Evolutionary conservation across 1,139 yeast species (phyloP).

Genomic region (Lodderomyces orthopsilosis): DNA sequence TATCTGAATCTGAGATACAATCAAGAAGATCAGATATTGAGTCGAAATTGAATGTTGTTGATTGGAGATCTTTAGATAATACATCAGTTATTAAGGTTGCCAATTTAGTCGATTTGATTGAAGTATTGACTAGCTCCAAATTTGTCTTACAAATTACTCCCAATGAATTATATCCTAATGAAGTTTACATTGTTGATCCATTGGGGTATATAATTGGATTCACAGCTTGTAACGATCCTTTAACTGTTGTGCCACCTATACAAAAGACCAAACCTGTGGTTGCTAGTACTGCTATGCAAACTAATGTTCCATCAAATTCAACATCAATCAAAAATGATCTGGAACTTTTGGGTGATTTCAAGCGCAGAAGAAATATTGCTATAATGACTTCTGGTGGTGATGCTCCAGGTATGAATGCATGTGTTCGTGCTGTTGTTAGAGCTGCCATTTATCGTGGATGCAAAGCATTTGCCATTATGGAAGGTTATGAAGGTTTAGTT

Average conservation of each 20-base stretch:
- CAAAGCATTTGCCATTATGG: constrained; percentile 69
- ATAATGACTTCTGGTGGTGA: constrained; percentile 90
- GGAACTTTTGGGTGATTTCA: not conserved
- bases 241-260: constrained; percentile 49
- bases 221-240: constrained; percentile 56
- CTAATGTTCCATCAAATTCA: constrained; percentile 14
- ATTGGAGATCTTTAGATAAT: constrained; percentile 51
- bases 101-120: constrained; percentile 34
- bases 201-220: constrained; percentile 68
- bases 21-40: constrained; percentile 22
- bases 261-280: constrained; percentile 12
- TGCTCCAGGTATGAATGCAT: constrained; percentile 85
- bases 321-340: constrained; percentile 56
- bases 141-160: constrained; percentile 46
- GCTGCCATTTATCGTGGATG: constrained; percentile 71
- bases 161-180: constrained; percentile 65
- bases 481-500: constrained; percentile 77
- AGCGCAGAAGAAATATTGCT: constrained; percentile 49
- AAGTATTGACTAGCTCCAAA: constrained; percentile 24
- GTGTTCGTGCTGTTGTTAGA: constrained; percentile 75
- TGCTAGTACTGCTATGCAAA: constrained; percentile 7
- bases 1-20: constrained; percentile 25
- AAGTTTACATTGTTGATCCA: constrained; percentile 66
- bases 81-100: constrained; percentile 37
- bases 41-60: constrained; percentile 31